Evolutionary conservation across 228 moss, liverwort and hornwort species (phyloP), one percentile per base, ranked within the genome.

Genomic region (Sphagnum magellanicum): DNA sequence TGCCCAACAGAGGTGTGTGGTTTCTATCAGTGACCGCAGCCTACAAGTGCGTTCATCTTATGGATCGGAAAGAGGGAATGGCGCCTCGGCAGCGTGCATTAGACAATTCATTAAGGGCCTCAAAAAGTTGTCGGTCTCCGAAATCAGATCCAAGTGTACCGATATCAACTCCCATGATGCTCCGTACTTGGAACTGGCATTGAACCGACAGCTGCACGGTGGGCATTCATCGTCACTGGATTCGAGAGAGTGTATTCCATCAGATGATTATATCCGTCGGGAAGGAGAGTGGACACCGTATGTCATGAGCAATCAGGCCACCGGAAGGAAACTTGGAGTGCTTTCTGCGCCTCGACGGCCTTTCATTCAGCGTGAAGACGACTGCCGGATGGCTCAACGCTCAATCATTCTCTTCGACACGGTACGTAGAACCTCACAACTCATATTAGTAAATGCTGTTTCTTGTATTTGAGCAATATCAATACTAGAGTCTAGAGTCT

Each of bases 241-340:
- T 71, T 75, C 75, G 51, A 60, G 55, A 50, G 71, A 78, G 75
- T 52, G 6, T 47, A 70, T 70, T 32, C 32, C 32, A 32, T 32
- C 3, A 67, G 64, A 65, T 16, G 75, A 70, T 49, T 67, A 49
- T 15, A 70, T 63, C 5, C 72, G 66, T 70, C 81, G 85, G 85
- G 85, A 85, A 67, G 75, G 77, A 32, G 79, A 68, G 8, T 85
- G 85, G 85, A 85, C 67, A 53, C 53, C 79, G 63, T 82, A 79
- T 66, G 65, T 82, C 79, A 79, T 63, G 75, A 66, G 32, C 85
- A 82, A 60, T 15, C 66, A 7, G 79, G 62, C 16, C 72, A 77
- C 13, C 66, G 79, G 65, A 67, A 77, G 32, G 32, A 32, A 32
- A 32, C 32, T 32, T 32, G 32, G 32, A 69, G 85, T 81, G 59